These are phyloP conservation scores for Protostelium mycophagum DNA, from an alignment of 78 protist species.

Conservation along the genomic window DNA sequence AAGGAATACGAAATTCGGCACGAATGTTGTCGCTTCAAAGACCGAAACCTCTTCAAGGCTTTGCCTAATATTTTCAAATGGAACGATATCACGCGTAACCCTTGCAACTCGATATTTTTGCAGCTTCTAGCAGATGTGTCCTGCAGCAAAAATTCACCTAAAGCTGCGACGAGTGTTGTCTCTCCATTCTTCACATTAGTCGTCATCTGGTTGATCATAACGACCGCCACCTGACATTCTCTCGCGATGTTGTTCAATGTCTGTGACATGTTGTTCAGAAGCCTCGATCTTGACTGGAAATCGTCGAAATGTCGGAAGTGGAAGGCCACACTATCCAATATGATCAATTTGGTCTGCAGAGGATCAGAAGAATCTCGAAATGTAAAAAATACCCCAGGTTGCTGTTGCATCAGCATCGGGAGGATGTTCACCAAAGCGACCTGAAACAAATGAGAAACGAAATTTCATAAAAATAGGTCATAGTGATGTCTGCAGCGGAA, in stretches of 20 bases:
- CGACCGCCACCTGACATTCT: conserved; percentile 7
- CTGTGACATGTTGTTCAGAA: conserved; percentile 24
- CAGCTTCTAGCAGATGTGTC: too few species aligned
- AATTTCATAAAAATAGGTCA: too few species aligned
- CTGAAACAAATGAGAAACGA: too few species aligned
- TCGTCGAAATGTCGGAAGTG: conserved; percentile 42
- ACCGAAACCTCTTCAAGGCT: too few species aligned
- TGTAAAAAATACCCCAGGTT: conserved; percentile 6
- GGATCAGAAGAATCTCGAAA: background rate
- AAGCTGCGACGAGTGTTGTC: conserved; percentile 27
- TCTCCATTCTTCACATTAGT: background rate
- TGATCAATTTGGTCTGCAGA: background rate
- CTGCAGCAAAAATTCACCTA: conserved; percentile 3
- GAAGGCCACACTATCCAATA: conserved; percentile 47
- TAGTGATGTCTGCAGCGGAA: too few species aligned
- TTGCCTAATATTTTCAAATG: background rate
- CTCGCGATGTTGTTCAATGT: background rate
- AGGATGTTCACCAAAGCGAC: conserved; percentile 13
- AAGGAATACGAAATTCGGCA: too few species aligned
- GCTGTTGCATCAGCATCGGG: background rate
- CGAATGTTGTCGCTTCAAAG: too few species aligned
- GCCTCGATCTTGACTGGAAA: conserved; percentile 20
- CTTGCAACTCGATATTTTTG: too few species aligned
- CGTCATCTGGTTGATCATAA: conserved; percentile 39
- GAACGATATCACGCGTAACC: background rate